Conservation (phyloP, 768 basidiomycete species). For the Phaeotremella fagi region DNA sequence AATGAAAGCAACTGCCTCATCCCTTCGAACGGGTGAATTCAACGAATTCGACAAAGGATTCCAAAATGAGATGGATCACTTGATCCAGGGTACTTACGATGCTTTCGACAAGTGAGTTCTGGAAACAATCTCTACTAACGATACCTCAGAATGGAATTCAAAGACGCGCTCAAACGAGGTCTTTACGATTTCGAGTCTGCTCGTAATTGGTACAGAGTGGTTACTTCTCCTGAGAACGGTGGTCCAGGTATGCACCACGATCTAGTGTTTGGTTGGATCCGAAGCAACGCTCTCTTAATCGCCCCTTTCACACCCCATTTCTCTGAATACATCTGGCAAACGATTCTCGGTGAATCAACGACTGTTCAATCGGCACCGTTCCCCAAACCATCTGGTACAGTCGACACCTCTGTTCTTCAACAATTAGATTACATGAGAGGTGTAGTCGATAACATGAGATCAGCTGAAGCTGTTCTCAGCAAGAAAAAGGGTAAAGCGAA, state of each 20-base stretch:
- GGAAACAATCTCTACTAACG: constrained; percentile 3
- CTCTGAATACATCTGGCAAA: constrained; percentile 81
- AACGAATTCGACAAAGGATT: constrained; percentile 79
- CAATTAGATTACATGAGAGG: constrained; percentile 78
- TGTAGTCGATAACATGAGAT: constrained; percentile 85
- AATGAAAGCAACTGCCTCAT: constrained; percentile 60
- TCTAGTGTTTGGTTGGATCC: constrained; percentile 80
- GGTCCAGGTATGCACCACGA: constrained; percentile 74
- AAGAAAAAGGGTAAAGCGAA: constrained; percentile 78
- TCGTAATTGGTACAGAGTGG: constrained; percentile 94
- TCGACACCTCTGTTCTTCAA: constrained; percentile 66
- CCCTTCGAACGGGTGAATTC: constrained; percentile 64
- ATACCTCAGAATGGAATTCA: constrained; percentile 73
- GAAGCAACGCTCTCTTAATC: constrained; percentile 69
- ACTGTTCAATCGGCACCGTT: constrained; percentile 80
- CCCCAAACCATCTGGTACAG: constrained; percentile 62
- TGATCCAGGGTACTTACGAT: constrained; percentile 73
- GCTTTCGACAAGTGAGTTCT: constrained; percentile 74
- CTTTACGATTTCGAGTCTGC: constrained; percentile 91
- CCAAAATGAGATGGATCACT: constrained; percentile 80
- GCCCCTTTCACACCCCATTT: constrained; percentile 89
- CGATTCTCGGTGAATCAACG: constrained; percentile 64
- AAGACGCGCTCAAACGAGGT: constrained; percentile 88
- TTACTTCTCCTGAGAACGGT: constrained; percentile 66
- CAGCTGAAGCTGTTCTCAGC: constrained; percentile 70